phyloP scores from a whole-genome alignment of 169 alveolate genomes.

The Theileria orientalis region DNA sequence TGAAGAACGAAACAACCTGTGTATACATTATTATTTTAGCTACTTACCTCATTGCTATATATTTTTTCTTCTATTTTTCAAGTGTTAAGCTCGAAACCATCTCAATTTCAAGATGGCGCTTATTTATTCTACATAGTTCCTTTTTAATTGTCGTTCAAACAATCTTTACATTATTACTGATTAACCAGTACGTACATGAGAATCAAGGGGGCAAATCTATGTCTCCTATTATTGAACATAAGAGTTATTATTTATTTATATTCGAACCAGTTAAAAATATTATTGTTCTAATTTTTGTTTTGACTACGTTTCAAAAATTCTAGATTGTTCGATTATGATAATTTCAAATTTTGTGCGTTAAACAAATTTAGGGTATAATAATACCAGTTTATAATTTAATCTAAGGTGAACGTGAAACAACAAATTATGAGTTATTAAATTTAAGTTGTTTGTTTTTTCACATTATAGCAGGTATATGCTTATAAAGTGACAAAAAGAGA shows the following conservation, averaged over 20 bases:
- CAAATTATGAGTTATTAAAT: neutral
- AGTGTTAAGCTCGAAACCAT: neutral
- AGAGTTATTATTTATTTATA: no score
- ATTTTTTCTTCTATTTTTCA: neutral
- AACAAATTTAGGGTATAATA: no score
- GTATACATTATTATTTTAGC: neutral
- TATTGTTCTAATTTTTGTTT: no score
- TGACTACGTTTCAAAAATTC: no score
- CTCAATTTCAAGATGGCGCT: neutral
- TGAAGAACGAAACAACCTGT: conserved; percentile 27
- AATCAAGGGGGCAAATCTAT: no score
- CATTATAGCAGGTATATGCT: neutral
- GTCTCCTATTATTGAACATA: no score
- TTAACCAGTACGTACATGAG: no score
- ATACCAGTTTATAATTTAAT: no score
- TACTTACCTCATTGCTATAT: neutral
- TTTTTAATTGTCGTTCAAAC: neutral
- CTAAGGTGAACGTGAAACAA: neutral
- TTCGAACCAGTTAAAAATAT: no score
- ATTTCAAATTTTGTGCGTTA: no score
- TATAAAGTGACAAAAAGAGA: neutral
- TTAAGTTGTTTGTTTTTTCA: neutral
- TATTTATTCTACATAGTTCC: neutral
- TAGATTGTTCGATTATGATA: no score
- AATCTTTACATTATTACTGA: neutral